These are phyloP conservation scores for Phytophthora sansomeana DNA, from an alignment of 352 stramenopile species.

Conservation along the genomic window DNA sequence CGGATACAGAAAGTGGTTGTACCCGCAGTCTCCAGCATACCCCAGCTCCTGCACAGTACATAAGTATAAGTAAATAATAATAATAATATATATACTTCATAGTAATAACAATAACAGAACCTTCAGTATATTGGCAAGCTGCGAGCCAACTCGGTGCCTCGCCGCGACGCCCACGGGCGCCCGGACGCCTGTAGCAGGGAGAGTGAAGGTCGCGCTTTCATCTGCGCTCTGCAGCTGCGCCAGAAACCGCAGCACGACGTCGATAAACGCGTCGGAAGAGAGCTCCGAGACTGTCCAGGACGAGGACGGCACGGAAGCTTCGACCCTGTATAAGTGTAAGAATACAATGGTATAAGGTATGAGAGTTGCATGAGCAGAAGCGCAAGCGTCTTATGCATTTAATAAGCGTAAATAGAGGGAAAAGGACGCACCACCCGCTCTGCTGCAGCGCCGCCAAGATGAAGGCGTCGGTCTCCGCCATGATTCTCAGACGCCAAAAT, in stretches of 20 bases:
- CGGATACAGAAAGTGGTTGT: constrained; percentile 92
- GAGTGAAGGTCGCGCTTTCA: constrained; percentile 32
- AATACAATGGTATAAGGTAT: constrained; percentile 5
- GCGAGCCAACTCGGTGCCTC: constrained; percentile 77
- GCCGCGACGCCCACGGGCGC: constrained; percentile 68
- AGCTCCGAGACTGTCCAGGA: constrained; percentile 44
- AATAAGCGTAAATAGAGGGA: not conserved
- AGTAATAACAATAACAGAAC: constrained; percentile 39
- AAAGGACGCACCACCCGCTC: constrained; percentile 44
- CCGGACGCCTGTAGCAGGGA: constrained; percentile 25
- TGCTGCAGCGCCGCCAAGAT: constrained; percentile 62
- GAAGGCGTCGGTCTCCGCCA: constrained; percentile 57
- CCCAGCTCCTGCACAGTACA: constrained; percentile 66
- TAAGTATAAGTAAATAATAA: constrained; percentile 7
- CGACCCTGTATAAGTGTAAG: constrained; percentile 19
- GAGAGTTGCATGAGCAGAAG: not conserved
- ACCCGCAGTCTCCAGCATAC: constrained; percentile 86
- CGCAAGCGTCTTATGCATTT: not conserved
- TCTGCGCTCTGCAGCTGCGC: constrained; percentile 41
- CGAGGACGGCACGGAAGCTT: not conserved
- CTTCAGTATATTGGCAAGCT: constrained; percentile 81
- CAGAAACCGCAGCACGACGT: constrained; percentile 58
- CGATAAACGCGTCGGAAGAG: constrained; percentile 52
- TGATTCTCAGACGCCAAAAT: constrained; percentile 21
- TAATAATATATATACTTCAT: constrained; percentile 15